Evolutionary conservation across 306 rosid genomes (phyloP).

Genomic region (Bauhinia variegata): DNA sequence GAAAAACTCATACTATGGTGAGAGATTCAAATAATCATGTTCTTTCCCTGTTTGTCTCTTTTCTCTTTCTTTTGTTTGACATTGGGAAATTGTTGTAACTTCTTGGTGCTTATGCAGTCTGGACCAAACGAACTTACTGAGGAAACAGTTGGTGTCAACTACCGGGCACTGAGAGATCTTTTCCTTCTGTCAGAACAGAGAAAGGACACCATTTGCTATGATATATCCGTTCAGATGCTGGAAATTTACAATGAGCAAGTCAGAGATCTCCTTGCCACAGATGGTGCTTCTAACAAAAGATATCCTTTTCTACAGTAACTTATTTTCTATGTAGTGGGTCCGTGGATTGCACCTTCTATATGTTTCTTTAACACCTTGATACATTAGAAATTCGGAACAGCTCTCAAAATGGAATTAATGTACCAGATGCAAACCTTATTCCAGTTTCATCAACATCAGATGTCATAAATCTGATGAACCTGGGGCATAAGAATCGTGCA

Average conservation of each 20-base stretch:
- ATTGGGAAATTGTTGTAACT: slow-evolving; percentile 24
- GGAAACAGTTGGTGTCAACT: slow-evolving; percentile 85
- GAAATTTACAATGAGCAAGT: slow-evolving; percentile 98
- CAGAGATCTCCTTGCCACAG: slow-evolving; percentile 73
- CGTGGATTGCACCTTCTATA: slow-evolving; percentile 5
- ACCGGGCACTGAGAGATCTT: slow-evolving; percentile 84
- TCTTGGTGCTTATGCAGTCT: slow-evolving; percentile 51
- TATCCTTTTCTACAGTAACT: slow-evolving; percentile 60
- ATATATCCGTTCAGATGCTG: slow-evolving; percentile 88
- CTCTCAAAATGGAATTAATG: slow-evolving; percentile 74
- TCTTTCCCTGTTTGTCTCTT: neutral
- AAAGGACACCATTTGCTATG: slow-evolving; percentile 69
- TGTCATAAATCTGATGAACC: slow-evolving; percentile 79
- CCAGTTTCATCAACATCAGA: slow-evolving; percentile 78
- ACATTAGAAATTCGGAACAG: slow-evolving; percentile 87
- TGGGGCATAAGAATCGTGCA: slow-evolving; percentile 80
- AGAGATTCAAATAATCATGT: slow-evolving; percentile 28
- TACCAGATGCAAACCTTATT: slow-evolving; percentile 81
- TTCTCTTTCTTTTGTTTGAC: slow-evolving; percentile 1
- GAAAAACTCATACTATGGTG: slow-evolving; percentile 96
- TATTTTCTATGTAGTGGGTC: neutral
- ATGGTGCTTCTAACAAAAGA: slow-evolving; percentile 61
- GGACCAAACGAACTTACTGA: slow-evolving; percentile 77
- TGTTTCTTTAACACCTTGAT: slow-evolving; percentile 50
- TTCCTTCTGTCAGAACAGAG: slow-evolving; percentile 75